phyloP scores from a whole-genome alignment of 2,329 filamentous ascomycete species.

The Fusarium solani-melongenae region DNA sequence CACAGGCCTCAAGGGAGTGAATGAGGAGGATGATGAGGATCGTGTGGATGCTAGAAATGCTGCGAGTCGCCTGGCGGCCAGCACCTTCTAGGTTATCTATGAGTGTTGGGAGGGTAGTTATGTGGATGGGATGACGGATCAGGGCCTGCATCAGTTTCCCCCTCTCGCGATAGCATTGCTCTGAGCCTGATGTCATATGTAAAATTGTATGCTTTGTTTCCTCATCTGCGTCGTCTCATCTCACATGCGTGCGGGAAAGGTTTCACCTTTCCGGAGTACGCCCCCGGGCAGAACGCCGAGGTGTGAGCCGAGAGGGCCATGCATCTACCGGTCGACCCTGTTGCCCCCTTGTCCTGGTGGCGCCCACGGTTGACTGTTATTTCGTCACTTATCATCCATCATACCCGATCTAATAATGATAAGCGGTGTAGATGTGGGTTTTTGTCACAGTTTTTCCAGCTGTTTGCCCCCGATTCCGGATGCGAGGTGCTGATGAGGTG shows the following conservation, averaged over 20 bases:
- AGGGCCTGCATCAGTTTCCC: constrained; percentile 31
- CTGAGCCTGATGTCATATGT: constrained; percentile 39
- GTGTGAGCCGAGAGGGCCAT: constrained; percentile 18
- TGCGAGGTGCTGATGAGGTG: constrained; percentile 7
- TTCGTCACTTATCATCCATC: constrained; percentile 23
- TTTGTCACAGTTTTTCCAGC: background rate
- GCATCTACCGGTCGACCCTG: constrained; percentile 16
- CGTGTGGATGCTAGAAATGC: constrained; percentile 95
- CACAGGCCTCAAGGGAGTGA: constrained; percentile 66
- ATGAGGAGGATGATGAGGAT: constrained; percentile 91
- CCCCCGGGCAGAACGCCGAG: constrained; percentile 28
- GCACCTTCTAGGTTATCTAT: constrained; percentile 76
- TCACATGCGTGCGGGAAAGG: constrained; percentile 9
- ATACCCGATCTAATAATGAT: constrained; percentile 25
- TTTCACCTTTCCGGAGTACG: background rate
- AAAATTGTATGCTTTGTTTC: constrained; percentile 30
- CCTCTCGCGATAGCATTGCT: constrained; percentile 40
- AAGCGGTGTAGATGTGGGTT: constrained; percentile 16
- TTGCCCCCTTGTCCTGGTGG: constrained; percentile 7
- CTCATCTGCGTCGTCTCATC: background rate
- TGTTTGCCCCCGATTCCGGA: constrained; percentile 2
- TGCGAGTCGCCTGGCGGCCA: constrained; percentile 90
- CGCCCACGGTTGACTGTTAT: constrained; percentile 3
- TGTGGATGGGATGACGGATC: constrained; percentile 32
- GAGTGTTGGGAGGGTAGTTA: constrained; percentile 23